These are phyloP conservation scores for Russula lepida DNA, from an alignment of 768 basidiomycete species.

Conservation along the genomic window DNA sequence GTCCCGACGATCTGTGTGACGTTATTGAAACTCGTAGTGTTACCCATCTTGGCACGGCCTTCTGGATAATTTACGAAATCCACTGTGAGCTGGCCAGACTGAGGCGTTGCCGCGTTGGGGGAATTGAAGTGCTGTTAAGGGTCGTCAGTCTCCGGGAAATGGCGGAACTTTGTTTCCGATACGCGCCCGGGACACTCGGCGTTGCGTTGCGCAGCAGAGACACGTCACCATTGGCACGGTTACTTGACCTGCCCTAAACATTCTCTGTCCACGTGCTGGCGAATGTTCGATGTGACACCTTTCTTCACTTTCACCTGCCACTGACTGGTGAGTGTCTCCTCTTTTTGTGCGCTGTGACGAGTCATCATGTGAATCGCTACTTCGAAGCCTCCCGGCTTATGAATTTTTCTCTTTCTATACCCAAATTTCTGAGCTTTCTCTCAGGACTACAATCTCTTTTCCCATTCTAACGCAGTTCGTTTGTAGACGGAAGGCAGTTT, in stretches of 20 bases:
- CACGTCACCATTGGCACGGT: too few species aligned
- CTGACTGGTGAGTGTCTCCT: background rate
- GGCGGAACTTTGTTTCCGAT: background rate
- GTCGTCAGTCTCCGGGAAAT: background rate
- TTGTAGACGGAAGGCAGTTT: background rate
- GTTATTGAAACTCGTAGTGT: conserved; percentile 1
- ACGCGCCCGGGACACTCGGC: too few species aligned
- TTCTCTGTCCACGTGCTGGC: background rate
- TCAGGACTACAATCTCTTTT: background rate
- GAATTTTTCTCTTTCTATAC: conserved; percentile 62
- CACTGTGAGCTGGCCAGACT: background rate
- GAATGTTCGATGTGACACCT: too few species aligned
- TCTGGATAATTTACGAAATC: background rate
- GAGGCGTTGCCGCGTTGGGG: background rate
- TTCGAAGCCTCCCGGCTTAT: conserved; percentile 64
- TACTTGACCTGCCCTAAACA: background rate
- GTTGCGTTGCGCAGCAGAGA: too few species aligned
- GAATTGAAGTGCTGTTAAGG: background rate
- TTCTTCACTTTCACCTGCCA: background rate
- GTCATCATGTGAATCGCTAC: conserved; percentile 72
- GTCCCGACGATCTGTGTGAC: conserved; percentile 7
- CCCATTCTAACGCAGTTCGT: background rate
- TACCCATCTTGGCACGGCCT: background rate
- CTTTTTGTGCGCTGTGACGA: conserved; percentile 45
- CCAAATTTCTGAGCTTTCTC: conserved; percentile 77